These are phyloP conservation scores for Cryphonectria carpinicola DNA, from an alignment of 2,329 filamentous ascomycete species.

Conservation along the genomic window DNA sequence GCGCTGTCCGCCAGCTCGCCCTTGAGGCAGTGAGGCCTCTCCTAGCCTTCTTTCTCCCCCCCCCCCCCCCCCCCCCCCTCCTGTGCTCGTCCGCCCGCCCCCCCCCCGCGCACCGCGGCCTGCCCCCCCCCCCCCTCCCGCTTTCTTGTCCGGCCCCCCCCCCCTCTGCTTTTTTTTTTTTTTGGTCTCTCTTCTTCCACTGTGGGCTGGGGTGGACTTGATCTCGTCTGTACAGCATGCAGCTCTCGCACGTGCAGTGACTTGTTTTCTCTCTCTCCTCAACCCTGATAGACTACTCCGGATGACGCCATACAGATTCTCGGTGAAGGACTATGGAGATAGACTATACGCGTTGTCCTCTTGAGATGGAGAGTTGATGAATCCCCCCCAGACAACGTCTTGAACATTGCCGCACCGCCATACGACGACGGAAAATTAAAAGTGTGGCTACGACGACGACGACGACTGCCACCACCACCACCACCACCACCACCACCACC, in stretches of 20 bases:
- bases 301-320: constrained; percentile 15
- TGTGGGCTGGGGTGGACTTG: neutral
- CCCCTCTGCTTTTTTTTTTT: neutral
- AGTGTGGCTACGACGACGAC: constrained; percentile 2
- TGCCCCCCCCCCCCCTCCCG: too few relatives aligned
- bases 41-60: too few relatives aligned
- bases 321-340: constrained; percentile 13
- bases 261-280: neutral
- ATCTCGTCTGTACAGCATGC: constrained; percentile 21
- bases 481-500: neutral
- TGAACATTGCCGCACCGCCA: constrained; percentile 2
- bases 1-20: too few relatives aligned
- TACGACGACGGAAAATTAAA: neutral
- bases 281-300: neutral
- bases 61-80: too few relatives aligned
- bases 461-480: too few relatives aligned
- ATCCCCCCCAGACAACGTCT: neutral
- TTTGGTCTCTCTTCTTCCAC: neutral
- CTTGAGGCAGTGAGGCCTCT: too few relatives aligned
- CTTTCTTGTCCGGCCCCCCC: too few relatives aligned
- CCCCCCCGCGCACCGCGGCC: too few relatives aligned
- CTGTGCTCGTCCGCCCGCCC: too few relatives aligned
- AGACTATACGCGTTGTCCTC: constrained; percentile 7
- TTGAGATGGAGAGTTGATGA: constrained; percentile 11
- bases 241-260: constrained; percentile 12